Conservation (phyloP, 352 stramenopile genomes). For the Globisporangium polare region DNA sequence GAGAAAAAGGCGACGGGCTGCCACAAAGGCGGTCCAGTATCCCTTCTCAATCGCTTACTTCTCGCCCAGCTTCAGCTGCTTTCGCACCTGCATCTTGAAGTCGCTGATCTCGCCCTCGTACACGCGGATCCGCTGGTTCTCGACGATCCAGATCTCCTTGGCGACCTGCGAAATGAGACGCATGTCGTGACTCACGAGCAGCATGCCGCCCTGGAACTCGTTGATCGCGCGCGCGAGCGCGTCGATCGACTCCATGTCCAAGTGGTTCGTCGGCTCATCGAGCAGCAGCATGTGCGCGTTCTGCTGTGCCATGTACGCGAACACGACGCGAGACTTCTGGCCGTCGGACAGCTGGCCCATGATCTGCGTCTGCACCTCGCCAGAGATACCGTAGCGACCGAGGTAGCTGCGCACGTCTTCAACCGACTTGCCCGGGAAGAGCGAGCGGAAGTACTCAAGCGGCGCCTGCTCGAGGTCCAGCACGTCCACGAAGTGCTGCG, state of each 20-base stretch:
- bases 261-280: constrained; percentile 89
- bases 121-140: constrained; percentile 94
- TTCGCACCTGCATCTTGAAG: constrained; percentile 87
- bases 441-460: constrained; percentile 95
- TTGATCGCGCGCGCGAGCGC: constrained; percentile 97
- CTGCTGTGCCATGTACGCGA: constrained; percentile 96
- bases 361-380: constrained; percentile 95
- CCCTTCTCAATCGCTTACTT: constrained; percentile 7
- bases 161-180: constrained; percentile 97
- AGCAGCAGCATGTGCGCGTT: constrained; percentile 95
- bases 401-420: constrained; percentile 96
- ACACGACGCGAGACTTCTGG: constrained; percentile 97
- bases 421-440: constrained; percentile 92
- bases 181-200: constrained; percentile 99
- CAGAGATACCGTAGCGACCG: constrained; percentile 94
- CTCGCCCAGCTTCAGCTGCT: constrained; percentile 20
- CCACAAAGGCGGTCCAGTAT: not conserved
- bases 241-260: constrained; percentile 96
- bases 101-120: constrained; percentile 98
- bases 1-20: not conserved
- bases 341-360: constrained; percentile 96
- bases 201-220: constrained; percentile 95
- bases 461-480: constrained; percentile 94
- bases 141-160: constrained; percentile 99
- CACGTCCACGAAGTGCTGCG: constrained; percentile 98